Evolutionary conservation across 2,329 filamentous ascomycete species (phyloP).

Genomic region (Penicillium italicum): DNA sequence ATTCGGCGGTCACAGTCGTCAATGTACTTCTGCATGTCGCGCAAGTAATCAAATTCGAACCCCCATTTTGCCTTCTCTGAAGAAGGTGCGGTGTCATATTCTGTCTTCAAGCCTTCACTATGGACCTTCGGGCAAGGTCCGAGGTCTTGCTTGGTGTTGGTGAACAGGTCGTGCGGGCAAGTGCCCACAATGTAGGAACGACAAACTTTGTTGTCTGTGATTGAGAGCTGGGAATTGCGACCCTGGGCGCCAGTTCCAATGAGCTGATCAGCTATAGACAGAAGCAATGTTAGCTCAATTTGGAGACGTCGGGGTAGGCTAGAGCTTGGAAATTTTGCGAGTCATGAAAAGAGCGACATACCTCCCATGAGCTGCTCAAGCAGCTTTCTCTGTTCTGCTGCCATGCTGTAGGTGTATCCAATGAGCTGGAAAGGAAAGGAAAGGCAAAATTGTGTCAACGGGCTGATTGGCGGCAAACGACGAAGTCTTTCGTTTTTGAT

Average conservation of each 20-base stretch:
- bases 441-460: slow-evolving; percentile 9
- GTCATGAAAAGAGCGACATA: slow-evolving; percentile 21
- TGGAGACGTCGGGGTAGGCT: slow-evolving; percentile 7
- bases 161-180: slow-evolving; percentile 98
- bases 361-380: slow-evolving; percentile 83
- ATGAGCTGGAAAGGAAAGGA: slow-evolving; percentile 1
- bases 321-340: slow-evolving; percentile 9
- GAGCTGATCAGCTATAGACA: slow-evolving; percentile 55
- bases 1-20: slow-evolving; percentile 95
- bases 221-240: slow-evolving; percentile 74
- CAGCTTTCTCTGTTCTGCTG: slow-evolving; percentile 95
- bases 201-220: slow-evolving; percentile 91
- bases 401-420: slow-evolving; percentile 57
- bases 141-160: slow-evolving; percentile 97
- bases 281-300: slow-evolving; percentile 27
- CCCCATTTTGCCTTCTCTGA: slow-evolving; percentile 73
- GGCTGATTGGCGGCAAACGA: slow-evolving; percentile 6
- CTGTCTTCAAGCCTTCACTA: slow-evolving; percentile 78
- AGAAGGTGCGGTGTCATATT: slow-evolving; percentile 73
- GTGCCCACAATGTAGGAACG: slow-evolving; percentile 89
- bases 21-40: slow-evolving; percentile 94
- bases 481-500: slow-evolving; percentile 19
- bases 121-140: slow-evolving; percentile 86
- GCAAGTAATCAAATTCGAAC: slow-evolving; percentile 95
- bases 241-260: slow-evolving; percentile 73